phyloP scores from a whole-genome alignment of 2,329 filamentous ascomycete genomes.

The Venturia carpophila region DNA sequence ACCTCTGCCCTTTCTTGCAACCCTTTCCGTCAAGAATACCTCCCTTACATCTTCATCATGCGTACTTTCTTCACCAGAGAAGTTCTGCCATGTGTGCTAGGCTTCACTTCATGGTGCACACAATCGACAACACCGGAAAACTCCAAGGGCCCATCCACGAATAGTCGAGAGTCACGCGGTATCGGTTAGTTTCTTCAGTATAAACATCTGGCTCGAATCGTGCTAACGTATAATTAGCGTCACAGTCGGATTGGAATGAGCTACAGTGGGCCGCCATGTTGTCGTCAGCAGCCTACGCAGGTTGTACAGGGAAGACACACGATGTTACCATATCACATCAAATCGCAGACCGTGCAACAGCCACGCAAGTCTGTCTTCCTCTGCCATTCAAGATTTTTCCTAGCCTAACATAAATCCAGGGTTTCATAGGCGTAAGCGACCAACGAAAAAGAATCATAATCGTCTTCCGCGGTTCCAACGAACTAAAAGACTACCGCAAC shows the following conservation, averaged over 20 bases:
- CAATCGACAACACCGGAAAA: neutral
- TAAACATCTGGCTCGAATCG: neutral
- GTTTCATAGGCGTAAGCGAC: constrained; percentile 4
- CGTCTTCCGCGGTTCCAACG: neutral
- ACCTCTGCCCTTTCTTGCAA: neutral
- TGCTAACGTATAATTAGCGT: neutral
- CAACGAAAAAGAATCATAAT: constrained; percentile 1
- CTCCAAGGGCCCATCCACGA: neutral
- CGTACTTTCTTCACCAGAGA: neutral
- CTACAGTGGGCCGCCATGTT: neutral
- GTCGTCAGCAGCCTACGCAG: constrained; percentile 8
- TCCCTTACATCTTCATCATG: neutral
- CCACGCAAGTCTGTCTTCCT: neutral
- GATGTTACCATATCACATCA: constrained; percentile 2
- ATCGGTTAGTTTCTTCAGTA: neutral
- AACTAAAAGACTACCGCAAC: constrained; percentile 1
- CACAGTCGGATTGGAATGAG: neutral
- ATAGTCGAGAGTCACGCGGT: neutral
- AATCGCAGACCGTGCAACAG: neutral
- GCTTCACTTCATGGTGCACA: neutral
- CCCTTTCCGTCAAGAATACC: neutral
- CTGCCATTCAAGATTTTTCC: no score
- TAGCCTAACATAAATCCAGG: neutral
- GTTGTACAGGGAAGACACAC: constrained; percentile 3
- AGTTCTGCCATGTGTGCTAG: neutral